Evolutionary conservation across 106 monocot genomes (phyloP).

Genomic region (Iris macrosiphon): DNA sequence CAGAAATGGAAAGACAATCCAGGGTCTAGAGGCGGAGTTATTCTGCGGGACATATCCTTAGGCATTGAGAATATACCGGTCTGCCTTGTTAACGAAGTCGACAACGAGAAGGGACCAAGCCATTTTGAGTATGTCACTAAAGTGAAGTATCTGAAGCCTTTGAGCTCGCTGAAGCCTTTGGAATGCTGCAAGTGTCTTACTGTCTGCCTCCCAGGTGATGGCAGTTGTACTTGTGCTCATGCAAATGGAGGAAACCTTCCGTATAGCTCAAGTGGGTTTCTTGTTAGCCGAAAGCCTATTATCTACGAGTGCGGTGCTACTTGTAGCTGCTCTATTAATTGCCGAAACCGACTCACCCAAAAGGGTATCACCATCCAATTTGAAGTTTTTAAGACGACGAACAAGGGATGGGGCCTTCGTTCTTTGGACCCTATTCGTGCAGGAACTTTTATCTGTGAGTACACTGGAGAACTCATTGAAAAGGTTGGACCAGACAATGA

Average conservation of each 20-base stretch:
- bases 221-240: slow-evolving; percentile 48
- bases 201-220: slow-evolving; percentile 58
- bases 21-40: slow-evolving; percentile 44
- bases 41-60: slow-evolving; percentile 57
- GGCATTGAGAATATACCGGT: slow-evolving; percentile 60
- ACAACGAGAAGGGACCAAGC: slow-evolving; percentile 44
- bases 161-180: slow-evolving; percentile 21
- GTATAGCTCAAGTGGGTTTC: slow-evolving; percentile 57
- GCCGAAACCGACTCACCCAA: slow-evolving; percentile 61
- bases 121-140: slow-evolving; percentile 50
- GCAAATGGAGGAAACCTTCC: slow-evolving; percentile 63
- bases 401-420: slow-evolving; percentile 82
- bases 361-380: slow-evolving; percentile 59
- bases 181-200: slow-evolving; percentile 52
- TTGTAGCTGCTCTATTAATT: slow-evolving; percentile 57
- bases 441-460: slow-evolving; percentile 84
- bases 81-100: slow-evolving; percentile 81
- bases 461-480: slow-evolving; percentile 45
- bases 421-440: slow-evolving; percentile 91
- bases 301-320: slow-evolving; percentile 61
- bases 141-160: slow-evolving; percentile 20
- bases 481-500: slow-evolving; percentile 17
- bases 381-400: slow-evolving; percentile 74
- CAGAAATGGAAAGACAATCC: slow-evolving; percentile 65
- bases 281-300: slow-evolving; percentile 45